phyloP scores from a whole-genome alignment of 192 early-diverging fungal genomes.

The Mortierella alpina region DNA sequence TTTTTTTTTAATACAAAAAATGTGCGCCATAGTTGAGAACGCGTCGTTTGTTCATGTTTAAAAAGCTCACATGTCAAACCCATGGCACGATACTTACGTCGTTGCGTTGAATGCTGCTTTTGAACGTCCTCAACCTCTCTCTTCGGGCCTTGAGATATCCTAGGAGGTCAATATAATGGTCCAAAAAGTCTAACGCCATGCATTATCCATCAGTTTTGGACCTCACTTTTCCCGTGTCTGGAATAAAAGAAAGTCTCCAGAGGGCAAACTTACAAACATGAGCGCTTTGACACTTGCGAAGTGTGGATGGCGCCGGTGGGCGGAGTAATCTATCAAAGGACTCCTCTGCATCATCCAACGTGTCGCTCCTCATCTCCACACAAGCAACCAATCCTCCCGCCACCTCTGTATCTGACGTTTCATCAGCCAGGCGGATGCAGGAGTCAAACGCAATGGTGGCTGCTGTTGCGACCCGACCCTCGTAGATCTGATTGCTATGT shows the following conservation, averaged over 20 bases:
- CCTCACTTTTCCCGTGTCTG: background rate
- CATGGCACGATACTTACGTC: conserved; percentile 5
- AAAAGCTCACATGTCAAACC: background rate
- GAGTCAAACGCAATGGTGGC: too few relatives aligned
- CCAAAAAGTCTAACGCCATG: conserved; percentile 73
- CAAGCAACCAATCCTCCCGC: background rate
- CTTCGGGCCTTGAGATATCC: conserved; percentile 79
- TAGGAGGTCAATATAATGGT: conserved; percentile 87
- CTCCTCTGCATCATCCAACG: background rate
- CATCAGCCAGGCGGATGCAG: too few relatives aligned
- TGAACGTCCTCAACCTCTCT: conserved; percentile 65
- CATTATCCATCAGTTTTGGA: background rate
- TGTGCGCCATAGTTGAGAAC: background rate
- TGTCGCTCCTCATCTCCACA: background rate
- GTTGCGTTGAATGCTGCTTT: conserved; percentile 50
- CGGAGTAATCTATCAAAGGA: background rate
- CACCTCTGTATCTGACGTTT: too few relatives aligned
- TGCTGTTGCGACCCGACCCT: too few relatives aligned
- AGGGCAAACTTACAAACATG: conserved; percentile 30
- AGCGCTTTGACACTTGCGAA: conserved; percentile 34
- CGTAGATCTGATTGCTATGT: too few relatives aligned
- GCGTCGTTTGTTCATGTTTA: background rate
- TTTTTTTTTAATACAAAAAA: background rate
- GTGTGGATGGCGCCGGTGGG: conserved; percentile 19
- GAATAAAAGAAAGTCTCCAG: background rate